Percentiles rank a stretch among this genome's conserved stretches.
Evolutionary conservation across 2,329 filamentous ascomycete species (phyloP).

Genomic region (Talaromyces albobiverticillius): DNA sequence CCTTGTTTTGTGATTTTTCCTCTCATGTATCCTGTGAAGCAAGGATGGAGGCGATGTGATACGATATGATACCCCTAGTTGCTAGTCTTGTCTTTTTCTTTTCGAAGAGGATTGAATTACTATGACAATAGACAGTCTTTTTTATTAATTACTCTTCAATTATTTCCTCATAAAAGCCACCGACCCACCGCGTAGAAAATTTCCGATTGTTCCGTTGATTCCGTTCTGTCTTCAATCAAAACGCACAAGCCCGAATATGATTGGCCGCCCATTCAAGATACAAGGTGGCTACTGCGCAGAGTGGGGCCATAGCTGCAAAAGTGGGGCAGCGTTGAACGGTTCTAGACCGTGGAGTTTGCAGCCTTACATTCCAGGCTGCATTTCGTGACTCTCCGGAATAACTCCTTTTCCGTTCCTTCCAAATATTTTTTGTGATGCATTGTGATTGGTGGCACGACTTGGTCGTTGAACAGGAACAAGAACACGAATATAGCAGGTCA

Average conservation of each 20-base stretch:
- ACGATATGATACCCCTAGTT: constrained; percentile 2
- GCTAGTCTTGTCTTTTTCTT: background rate
- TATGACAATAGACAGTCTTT: too few species aligned
- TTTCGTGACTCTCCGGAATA: too few species aligned
- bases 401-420: background rate
- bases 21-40: background rate
- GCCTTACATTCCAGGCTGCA: too few species aligned
- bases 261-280: constrained; percentile 7
- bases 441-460: background rate
- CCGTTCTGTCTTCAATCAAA: too few species aligned
- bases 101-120: background rate
- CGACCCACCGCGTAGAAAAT: background rate
- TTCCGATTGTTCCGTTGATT: background rate
- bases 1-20: background rate
- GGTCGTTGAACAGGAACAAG: too few species aligned
- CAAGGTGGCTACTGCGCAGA: too few species aligned
- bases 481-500: too few species aligned
- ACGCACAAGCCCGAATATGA: background rate
- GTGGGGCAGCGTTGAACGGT: too few species aligned
- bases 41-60: background rate
- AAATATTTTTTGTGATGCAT: background rate
- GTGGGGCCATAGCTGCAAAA: too few species aligned
- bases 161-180: background rate
- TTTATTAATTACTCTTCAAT: background rate
- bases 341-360: too few species aligned